Evolutionary conservation across 129 eudicot species (phyloP).

Genomic region (Calendula officinalis): DNA sequence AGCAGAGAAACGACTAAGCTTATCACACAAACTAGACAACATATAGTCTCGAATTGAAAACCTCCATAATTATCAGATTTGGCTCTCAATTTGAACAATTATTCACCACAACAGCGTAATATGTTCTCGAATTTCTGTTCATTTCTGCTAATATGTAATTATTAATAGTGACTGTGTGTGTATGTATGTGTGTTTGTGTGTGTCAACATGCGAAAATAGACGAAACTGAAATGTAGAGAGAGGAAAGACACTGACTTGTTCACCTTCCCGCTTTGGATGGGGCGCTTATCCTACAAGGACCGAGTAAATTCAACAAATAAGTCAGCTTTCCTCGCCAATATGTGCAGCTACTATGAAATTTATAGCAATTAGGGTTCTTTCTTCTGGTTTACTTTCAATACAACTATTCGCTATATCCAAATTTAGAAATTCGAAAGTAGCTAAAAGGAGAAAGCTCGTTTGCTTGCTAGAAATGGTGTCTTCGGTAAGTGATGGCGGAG

Average conservation of each 20-base stretch:
- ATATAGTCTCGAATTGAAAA: background rate
- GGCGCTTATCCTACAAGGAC: constrained; percentile 1
- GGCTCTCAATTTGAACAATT: constrained; percentile 7
- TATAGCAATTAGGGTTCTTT: constrained; percentile 12
- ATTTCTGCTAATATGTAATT: constrained; percentile 3
- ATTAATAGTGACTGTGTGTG: background rate
- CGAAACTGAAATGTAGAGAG: background rate
- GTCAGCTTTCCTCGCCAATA: constrained; percentile 8
- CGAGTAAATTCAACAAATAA: constrained; percentile 2
- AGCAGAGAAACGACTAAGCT: background rate
- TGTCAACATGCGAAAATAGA: constrained; percentile 19
- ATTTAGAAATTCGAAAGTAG: background rate
- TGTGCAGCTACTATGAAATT: background rate
- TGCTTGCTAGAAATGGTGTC: constrained; percentile 4
- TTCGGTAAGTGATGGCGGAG: constrained; percentile 7
- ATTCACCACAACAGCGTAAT: constrained; percentile 6
- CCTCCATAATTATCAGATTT: constrained; percentile 19
- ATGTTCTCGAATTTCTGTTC: constrained; percentile 1
- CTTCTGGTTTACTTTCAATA: constrained; percentile 16
- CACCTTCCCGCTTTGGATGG: constrained; percentile 15
- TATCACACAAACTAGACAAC: background rate
- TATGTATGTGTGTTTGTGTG: background rate
- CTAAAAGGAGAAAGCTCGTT: constrained; percentile 1
- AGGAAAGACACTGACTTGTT: constrained; percentile 27
- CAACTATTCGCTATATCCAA: background rate